Evolutionary conservation across 192 early-diverging fungal genomes (phyloP).

Genomic region (Oehlia diaphana): DNA sequence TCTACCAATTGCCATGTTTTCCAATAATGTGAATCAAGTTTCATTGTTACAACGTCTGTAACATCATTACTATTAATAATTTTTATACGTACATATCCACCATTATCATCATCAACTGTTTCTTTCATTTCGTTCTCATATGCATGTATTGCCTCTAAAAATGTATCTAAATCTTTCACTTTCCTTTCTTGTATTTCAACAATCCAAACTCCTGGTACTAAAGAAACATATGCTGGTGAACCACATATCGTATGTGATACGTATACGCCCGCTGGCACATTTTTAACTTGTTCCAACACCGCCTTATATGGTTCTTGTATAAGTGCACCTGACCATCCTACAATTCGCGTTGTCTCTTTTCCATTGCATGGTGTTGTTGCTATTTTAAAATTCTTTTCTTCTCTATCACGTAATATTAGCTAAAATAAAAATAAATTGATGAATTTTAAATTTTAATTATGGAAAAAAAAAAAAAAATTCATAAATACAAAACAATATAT

Average conservation of each 20-base stretch:
- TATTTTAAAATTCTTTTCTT: conserved; percentile 63
- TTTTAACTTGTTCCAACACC: conserved; percentile 63
- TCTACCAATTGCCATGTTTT: conserved; percentile 64
- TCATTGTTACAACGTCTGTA: conserved; percentile 67
- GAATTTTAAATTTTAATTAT: background rate
- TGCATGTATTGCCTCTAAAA: conserved; percentile 53
- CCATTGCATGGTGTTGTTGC: conserved; percentile 59
- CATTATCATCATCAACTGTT: conserved; percentile 36
- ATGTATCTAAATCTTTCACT: conserved; percentile 61
- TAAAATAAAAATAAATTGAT: conserved; percentile 9
- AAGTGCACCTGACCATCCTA: conserved; percentile 86
- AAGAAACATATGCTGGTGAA: conserved; percentile 57
- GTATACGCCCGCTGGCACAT: conserved; percentile 65
- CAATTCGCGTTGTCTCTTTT: conserved; percentile 61
- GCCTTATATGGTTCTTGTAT: conserved; percentile 75
- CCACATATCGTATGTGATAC: conserved; percentile 58
- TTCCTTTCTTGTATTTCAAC: conserved; percentile 66
- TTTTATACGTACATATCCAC: conserved; percentile 57
- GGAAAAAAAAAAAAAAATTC: background rate
- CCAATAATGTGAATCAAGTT: conserved; percentile 78
- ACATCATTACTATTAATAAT: conserved; percentile 53
- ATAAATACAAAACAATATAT: background rate
- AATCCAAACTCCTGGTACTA: conserved; percentile 71
- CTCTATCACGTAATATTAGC: conserved; percentile 70
- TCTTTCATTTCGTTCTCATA: conserved; percentile 51